Conservation (phyloP, 1,284 basidiomycete species). For the Chalciporus sp. region DNA sequence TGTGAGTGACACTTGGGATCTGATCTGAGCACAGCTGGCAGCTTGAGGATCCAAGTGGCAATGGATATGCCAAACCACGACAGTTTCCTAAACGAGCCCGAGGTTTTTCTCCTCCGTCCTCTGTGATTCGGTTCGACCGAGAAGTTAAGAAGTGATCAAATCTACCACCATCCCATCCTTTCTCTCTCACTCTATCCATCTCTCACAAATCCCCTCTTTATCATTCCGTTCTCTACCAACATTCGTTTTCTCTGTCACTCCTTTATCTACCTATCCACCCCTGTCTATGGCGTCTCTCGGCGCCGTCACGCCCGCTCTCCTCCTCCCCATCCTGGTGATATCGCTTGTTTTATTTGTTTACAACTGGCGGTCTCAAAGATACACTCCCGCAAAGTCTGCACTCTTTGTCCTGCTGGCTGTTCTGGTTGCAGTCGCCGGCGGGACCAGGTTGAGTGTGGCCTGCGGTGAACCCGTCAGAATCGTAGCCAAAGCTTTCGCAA, state of each 20-base stretch:
- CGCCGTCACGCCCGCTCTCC: conserved; percentile 29
- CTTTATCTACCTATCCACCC: conserved; percentile 2
- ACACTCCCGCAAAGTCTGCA: conserved; percentile 7
- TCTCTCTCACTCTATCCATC: neutral
- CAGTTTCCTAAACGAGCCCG: conserved; percentile 3
- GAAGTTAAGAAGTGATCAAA: neutral
- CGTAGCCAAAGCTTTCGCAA: conserved; percentile 17
- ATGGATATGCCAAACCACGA: conserved; percentile 3
- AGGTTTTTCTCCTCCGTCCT: neutral
- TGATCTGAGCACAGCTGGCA: too few species aligned
- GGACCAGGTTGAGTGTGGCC: conserved; percentile 20
- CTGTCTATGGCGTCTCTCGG: conserved; percentile 27
- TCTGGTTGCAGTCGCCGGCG: conserved; percentile 27
- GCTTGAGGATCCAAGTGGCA: too few species aligned
- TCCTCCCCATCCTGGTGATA: conserved; percentile 27
- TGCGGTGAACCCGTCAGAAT: conserved; percentile 16
- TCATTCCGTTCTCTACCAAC: conserved; percentile 6
- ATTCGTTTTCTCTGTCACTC: conserved; percentile 24
- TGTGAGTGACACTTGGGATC: too few species aligned
- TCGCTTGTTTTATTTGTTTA: conserved; percentile 16
- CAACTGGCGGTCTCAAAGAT: conserved; percentile 12
- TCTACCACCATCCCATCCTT: neutral
- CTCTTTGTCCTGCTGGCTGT: conserved; percentile 24
- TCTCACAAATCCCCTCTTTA: conserved; percentile 7
- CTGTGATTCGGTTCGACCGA: neutral